Base-by-base conservation (phyloP, 495 filamentous ascomycete genomes). In the Penicillium manginii region DNA sequence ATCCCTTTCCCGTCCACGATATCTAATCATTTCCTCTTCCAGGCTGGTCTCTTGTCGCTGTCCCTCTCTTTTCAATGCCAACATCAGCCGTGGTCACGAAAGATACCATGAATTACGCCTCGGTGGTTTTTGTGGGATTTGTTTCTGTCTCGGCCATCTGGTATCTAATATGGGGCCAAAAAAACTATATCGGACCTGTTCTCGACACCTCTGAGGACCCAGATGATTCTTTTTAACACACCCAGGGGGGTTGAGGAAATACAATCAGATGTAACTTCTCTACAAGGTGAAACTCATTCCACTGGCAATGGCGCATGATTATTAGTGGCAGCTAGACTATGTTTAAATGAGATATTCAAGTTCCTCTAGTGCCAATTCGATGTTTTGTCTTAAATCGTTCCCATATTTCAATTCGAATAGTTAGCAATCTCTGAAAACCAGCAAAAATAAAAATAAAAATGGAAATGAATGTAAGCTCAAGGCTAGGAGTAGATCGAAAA, bases 161-260 rank as follows among this genome's bases (percentile, higher is more conserved):
- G 85, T 89, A 90, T 74, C 76, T 81, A 50, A 71, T 81, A n/a
- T 83, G 86, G 77, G 86, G 88, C 26, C 78, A 64, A 45, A 59
- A 63, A 54, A 70, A 70, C 58, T 70, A 70, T 29, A 60, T 60
- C 6, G 67, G 67, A 5, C 67, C 67, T 26, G 33, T 31, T 9
- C 31, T 52, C 31, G 50, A 52, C 18, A 22, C 12, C 2, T 17
- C 31, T 3, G 50, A 9, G 21, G 45, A 47, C 15, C 6, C 45
- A 8, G 21, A 10, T 26, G 45, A 26, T 19, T 47, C 45, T 26
- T 15, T 47, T 11, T 26, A 47, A 6, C 2, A 43, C 23, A n/a
- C 11, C 29, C 50, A 57, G 50, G n/a, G 5, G 5, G 43, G 14
- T 9, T 5, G 43, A 47, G 21, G 23, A 29, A 29, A 8, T 8